Base-by-base conservation (phyloP, 176 grass and related monocot species). In the Eragrostis nindensis region DNA sequence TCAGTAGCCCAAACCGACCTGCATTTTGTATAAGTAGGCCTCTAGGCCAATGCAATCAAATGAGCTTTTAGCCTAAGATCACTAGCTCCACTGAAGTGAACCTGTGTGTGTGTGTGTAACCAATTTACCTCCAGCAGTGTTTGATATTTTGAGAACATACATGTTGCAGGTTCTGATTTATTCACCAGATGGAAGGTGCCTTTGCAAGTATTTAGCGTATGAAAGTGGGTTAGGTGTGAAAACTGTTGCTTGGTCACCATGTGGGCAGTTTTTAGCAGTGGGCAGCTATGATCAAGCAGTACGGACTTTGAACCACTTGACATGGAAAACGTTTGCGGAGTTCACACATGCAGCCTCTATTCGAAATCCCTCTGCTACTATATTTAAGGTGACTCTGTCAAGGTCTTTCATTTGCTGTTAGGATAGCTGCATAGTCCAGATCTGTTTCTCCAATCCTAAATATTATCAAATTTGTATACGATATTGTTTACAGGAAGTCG, bases 251-350 rank as follows among this genome's bases (percentile, higher is more conserved):
- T 99, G 96, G 96, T 99, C 96, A 68, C 92, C 90, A 38, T 95
- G 96, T 62, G 89, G 96, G 17, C 92, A 95, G 39, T 99, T 99
- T 73, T 82, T 95, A 82, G 92, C 90, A 76, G 96, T 99, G 62
- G 96, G 96, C 40, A 95, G 96, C 83, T 99, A 93, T 86, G 92
- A 99, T 85, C 96, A 99, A 84, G 80, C 83, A 50, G 87, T 99
- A 10, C 84, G 96, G 41, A 74, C 75, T 54, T 78, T 99, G 66
- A 99, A 95, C 85, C 96, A 99, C 69, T 77, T 99, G 67, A 99
- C 96, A 21, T 99, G 96, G 96, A 99, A 90, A 93, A 93, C 90
- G 32, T 99, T 99, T 93, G 92, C 89, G 10, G 90, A 99, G 79
- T 99, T 99, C 74, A 74, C 87, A 64, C 96, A 99, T 86, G 24